Percentiles rank a stretch among this genome's conserved stretches.
Conservation (phyloP, 345 rosid genomes). For the Brassica incana region DNA sequence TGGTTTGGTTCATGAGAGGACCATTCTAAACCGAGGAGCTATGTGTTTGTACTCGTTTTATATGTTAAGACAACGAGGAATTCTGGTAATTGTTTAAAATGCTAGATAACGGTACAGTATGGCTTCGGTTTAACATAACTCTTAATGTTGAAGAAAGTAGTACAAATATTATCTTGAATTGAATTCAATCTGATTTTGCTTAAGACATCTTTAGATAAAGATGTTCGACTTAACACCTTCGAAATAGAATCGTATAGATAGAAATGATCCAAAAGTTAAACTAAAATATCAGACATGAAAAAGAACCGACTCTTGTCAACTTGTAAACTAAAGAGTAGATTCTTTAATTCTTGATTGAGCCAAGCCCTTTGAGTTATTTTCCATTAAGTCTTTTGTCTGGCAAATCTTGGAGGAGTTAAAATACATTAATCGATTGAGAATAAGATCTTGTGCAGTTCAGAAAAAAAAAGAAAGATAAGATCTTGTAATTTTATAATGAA, state of each 20-base stretch:
- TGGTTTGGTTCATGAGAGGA: conserved; percentile 9
- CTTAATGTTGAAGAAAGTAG: neutral
- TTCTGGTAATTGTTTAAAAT: conserved; percentile 1
- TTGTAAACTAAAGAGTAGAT: neutral
- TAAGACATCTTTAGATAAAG: neutral
- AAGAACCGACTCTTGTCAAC: neutral
- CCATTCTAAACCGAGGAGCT: neutral
- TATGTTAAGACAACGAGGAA: neutral
- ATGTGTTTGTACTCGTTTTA: neutral
- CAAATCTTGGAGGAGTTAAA: no score
- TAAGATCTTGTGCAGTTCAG: no score
- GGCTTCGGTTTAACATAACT: neutral
- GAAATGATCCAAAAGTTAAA: neutral
- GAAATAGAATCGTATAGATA: neutral
- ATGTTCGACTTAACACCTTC: neutral
- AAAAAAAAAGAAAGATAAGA: no score
- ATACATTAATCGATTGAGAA: no score
- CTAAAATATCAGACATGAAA: neutral
- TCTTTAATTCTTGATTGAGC: neutral
- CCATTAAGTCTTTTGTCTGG: neutral
- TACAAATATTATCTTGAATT: neutral
- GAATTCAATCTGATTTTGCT: neutral
- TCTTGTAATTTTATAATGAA: no score
- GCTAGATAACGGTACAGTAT: neutral
- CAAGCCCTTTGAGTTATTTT: neutral